Percentiles rank a stretch among this genome's conserved stretches.
Evolutionary conservation across 2,329 filamentous ascomycete genomes (phyloP).

Genomic region (Rosellinia necatrix): DNA sequence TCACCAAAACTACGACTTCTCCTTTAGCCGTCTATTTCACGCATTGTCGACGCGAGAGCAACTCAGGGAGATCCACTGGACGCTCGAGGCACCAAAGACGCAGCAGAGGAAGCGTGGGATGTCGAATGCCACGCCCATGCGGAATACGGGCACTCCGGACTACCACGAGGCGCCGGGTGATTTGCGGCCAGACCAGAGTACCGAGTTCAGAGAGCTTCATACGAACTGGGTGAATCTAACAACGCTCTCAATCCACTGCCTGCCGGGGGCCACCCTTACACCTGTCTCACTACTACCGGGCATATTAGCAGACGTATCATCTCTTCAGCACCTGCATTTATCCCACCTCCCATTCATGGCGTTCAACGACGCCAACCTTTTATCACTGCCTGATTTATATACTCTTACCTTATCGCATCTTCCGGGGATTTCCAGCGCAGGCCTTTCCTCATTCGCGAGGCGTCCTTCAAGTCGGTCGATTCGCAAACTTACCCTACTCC

Average conservation of each 20-base stretch:
- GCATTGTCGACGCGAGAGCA: constrained; percentile 61
- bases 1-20: constrained; percentile 58
- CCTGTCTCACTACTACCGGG: constrained; percentile 57
- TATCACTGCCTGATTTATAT: constrained; percentile 58
- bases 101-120: constrained; percentile 47
- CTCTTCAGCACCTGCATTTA: constrained; percentile 62
- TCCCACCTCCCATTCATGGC: constrained; percentile 59
- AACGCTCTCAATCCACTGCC: constrained; percentile 63
- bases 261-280: constrained; percentile 58
- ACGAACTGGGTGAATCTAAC: constrained; percentile 59
- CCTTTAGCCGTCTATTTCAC: constrained; percentile 61
- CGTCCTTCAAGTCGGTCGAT: constrained; percentile 52
- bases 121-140: constrained; percentile 34
- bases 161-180: constrained; percentile 42
- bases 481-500: constrained; percentile 57
- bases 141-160: constrained; percentile 33
- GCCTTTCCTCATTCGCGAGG: constrained; percentile 62
- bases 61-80: constrained; percentile 64
- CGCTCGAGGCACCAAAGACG: constrained; percentile 49
- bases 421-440: constrained; percentile 58
- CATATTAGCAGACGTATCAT: constrained; percentile 56
- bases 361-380: constrained; percentile 61
- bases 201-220: constrained; percentile 57
- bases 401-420: constrained; percentile 61
- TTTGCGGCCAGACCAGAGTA: constrained; percentile 48